These are phyloP conservation scores for Balakata baccata DNA, from an alignment of 345 rosid species.

Conservation along the genomic window DNA sequence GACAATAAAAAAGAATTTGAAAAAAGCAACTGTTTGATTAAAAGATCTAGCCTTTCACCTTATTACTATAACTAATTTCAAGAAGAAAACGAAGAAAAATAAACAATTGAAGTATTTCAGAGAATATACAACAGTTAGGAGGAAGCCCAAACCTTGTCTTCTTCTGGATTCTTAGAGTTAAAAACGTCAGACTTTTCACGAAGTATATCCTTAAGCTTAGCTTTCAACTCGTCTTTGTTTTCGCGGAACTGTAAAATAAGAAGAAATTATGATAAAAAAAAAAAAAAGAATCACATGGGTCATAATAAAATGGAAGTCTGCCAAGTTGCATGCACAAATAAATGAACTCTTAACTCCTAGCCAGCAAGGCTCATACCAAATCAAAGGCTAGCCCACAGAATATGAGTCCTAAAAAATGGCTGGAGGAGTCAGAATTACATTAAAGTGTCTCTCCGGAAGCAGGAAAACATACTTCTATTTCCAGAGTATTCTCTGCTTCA, in stretches of 20 bases:
- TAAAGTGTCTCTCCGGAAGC: constrained; percentile 41
- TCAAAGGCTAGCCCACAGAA: constrained; percentile 34
- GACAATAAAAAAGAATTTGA: not conserved
- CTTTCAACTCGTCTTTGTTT: constrained; percentile 62
- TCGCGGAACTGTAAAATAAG: constrained; percentile 29
- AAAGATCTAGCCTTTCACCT: not conserved
- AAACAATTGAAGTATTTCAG: not conserved
- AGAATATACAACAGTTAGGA: not conserved
- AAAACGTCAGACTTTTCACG: constrained; percentile 71
- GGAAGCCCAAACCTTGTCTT: constrained; percentile 64
- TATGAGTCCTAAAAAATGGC: constrained; percentile 40
- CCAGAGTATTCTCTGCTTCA: constrained; percentile 67
- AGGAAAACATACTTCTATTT: constrained; percentile 74
- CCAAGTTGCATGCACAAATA: not conserved
- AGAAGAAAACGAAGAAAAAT: not conserved
- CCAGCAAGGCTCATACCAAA: constrained; percentile 53
- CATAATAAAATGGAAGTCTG: not conserved
- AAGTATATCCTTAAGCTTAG: constrained; percentile 63
- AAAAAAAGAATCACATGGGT: not conserved
- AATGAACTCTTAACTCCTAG: constrained; percentile 40
- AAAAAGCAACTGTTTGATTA: not conserved
- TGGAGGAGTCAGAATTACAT: constrained; percentile 42
- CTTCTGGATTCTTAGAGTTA: constrained; percentile 50
- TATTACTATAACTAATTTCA: no score
- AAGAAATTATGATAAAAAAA: not conserved